Evolutionary conservation across 2,329 filamentous ascomycete genomes (phyloP).

Genomic region (Ceratocystis papillata): DNA sequence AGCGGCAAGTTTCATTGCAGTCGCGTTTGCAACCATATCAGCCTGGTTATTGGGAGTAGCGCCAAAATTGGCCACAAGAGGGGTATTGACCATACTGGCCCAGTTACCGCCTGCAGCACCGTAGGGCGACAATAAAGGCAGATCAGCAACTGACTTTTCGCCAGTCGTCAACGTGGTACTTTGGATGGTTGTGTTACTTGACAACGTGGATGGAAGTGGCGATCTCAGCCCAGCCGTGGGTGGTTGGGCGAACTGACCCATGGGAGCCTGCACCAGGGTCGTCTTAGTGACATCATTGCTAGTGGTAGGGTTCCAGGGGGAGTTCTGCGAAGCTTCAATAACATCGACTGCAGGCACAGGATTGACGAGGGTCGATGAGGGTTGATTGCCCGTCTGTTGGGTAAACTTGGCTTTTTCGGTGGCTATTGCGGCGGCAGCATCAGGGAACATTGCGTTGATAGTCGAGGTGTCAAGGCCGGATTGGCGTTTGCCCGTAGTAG

Average conservation of each 20-base stretch:
- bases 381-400: slow-evolving; percentile 81
- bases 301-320: slow-evolving; percentile 60
- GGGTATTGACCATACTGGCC: slow-evolving; percentile 97
- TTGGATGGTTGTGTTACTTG: slow-evolving; percentile 61
- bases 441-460: slow-evolving; percentile 98
- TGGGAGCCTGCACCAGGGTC: slow-evolving; percentile 65
- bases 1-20: slow-evolving; percentile 95
- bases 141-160: slow-evolving; percentile 56
- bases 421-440: slow-evolving; percentile 94
- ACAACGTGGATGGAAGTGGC: slow-evolving; percentile 55
- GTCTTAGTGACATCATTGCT: slow-evolving; percentile 52
- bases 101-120: slow-evolving; percentile 71
- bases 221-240: slow-evolving; percentile 67
- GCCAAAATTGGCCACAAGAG: slow-evolving; percentile 77
- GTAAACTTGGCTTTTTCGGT: slow-evolving; percentile 97
- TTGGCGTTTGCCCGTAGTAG: slow-evolving; percentile 71
- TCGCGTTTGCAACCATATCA: slow-evolving; percentile 97
- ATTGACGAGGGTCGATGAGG: slow-evolving; percentile 88
- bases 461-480: slow-evolving; percentile 87
- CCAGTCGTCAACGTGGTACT: slow-evolving; percentile 48
- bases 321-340: slow-evolving; percentile 54
- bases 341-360: slow-evolving; percentile 46
- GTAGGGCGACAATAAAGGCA: slow-evolving; percentile 79
- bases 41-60: slow-evolving; percentile 55
- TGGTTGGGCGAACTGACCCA: slow-evolving; percentile 91